These are phyloP conservation scores for Talaromyces stipitatus DNA, from an alignment of 495 filamentous ascomycete genomes.

Conservation along the genomic window DNA sequence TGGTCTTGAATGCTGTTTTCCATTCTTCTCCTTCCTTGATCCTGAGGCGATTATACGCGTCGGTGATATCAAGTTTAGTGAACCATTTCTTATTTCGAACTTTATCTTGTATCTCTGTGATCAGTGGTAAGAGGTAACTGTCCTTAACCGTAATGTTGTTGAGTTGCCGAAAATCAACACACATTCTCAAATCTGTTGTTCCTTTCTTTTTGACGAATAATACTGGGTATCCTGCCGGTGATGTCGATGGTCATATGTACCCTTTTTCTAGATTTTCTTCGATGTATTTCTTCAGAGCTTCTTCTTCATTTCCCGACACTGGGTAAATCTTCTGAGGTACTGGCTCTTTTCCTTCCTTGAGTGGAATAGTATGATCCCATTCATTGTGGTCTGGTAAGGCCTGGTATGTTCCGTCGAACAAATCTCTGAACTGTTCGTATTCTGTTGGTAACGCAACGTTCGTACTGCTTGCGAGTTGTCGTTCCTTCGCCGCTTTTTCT, in stretches of 20 bases:
- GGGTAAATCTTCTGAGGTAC: no score
- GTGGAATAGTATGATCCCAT: no score
- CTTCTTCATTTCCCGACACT: no score
- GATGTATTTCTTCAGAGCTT: no score
- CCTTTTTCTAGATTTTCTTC: no score
- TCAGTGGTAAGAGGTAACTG: conserved; percentile 8
- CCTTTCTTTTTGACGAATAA: conserved; percentile 31
- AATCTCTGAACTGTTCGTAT: neutral
- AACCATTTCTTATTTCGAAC: neutral
- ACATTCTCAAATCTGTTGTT: conserved; percentile 23
- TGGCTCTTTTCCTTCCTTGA: no score
- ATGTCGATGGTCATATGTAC: neutral
- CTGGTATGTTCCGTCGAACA: neutral
- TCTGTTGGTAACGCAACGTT: neutral
- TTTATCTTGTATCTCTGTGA: conserved; percentile 7
- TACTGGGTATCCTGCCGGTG: conserved; percentile 18
- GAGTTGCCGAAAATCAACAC: conserved; percentile 34
- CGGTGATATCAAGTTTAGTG: conserved; percentile 9
- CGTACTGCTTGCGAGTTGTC: no score
- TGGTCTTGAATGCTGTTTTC: neutral
- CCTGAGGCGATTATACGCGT: conserved; percentile 8
- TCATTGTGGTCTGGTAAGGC: no score
- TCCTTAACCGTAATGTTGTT: conserved; percentile 38
- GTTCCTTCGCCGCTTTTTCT: neutral
- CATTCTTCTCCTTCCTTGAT: neutral